Evolutionary conservation across 176 grass and related monocot genomes (phyloP), one percentile per base, ranked within the genome.

Genomic region (Chloris gayana): DNA sequence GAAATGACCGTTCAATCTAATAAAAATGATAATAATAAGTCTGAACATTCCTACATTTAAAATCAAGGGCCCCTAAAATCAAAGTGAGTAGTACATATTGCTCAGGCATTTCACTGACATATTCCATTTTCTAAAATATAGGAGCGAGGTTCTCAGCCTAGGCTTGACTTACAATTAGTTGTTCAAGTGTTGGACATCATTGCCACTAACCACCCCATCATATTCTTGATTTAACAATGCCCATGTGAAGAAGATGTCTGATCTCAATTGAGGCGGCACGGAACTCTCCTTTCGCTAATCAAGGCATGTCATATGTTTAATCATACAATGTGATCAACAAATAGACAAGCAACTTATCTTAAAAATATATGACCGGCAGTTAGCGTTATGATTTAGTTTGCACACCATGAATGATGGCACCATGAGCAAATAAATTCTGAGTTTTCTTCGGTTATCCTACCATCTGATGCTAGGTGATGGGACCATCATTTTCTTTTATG

Each of bases 161-260:
- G 22, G 19, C 41, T 60, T 10, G 49, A 37, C 46, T 34, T 50
- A 57, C 46, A 80, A 67, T 34, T n/a, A 44, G 22, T 42, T 77
- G 62, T 27, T 64, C 8, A 57, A 57, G 54, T 57, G 21, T 24
- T 24, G 54, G 54, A 24, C 53, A 29, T 66, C 50, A 65, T 27
- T 35, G 5, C 47, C 8, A 58, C 37, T 59, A 56, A 18, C 71
- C 15, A 29, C 44, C 32, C n/a, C 54, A 64, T 10, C 26, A 15
- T 50, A 50, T 50, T 30, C 57, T 33, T 54, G 34, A 34, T 83
- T 83, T 66, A 77, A 56, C 34, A 73, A 77, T 83, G 73, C 2
- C 22, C 58, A 35, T 67, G 58, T 47, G 74, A 83, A 72, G 29
- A 70, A 5, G 70, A 87, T 72, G 58, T 72, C 2, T 60, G 74